phyloP scores from a whole-genome alignment of 805 yeast species.

The Metschnikowia cubensis region DNA sequence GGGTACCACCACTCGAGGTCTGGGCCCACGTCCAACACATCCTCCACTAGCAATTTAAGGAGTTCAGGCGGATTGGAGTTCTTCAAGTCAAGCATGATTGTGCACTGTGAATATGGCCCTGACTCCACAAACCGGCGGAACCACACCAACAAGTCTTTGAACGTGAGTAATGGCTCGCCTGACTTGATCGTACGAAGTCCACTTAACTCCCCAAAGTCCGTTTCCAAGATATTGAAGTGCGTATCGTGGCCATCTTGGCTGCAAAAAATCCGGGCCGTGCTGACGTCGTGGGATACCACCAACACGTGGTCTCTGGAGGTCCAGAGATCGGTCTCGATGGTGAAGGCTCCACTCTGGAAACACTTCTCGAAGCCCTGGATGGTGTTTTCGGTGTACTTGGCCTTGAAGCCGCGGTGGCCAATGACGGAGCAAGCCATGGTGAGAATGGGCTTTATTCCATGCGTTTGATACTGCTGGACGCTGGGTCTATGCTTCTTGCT shows the following conservation, averaged over 20 bases:
- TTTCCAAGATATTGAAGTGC: conserved; percentile 30
- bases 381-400: conserved; percentile 38
- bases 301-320: conserved; percentile 33
- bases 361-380: conserved; percentile 35
- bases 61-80: conserved; percentile 35
- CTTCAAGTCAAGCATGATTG: conserved; percentile 40
- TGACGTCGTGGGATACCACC: conserved; percentile 39
- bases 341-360: conserved; percentile 34
- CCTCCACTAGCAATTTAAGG: conserved; percentile 26
- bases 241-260: conserved; percentile 33
- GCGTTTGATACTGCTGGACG: neutral
- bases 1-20: conserved; percentile 38
- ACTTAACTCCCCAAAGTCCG: conserved; percentile 25
- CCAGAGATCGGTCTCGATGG: conserved; percentile 43
- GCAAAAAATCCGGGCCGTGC: conserved; percentile 36
- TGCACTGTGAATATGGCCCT: conserved; percentile 14
- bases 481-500: no score
- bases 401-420: conserved; percentile 45
- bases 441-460: neutral
- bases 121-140: conserved; percentile 20
- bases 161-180: conserved; percentile 32
- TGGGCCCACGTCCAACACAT: conserved; percentile 24
- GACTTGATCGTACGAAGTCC: conserved; percentile 26
- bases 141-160: conserved; percentile 32
- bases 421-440: conserved; percentile 20